A percentile compares a stretch with the other conserved stretches of the same genome.
These are phyloP conservation scores for Neurospora sp. DNA, from an alignment of 495 filamentous ascomycete genomes.

Conservation along the genomic window DNA sequence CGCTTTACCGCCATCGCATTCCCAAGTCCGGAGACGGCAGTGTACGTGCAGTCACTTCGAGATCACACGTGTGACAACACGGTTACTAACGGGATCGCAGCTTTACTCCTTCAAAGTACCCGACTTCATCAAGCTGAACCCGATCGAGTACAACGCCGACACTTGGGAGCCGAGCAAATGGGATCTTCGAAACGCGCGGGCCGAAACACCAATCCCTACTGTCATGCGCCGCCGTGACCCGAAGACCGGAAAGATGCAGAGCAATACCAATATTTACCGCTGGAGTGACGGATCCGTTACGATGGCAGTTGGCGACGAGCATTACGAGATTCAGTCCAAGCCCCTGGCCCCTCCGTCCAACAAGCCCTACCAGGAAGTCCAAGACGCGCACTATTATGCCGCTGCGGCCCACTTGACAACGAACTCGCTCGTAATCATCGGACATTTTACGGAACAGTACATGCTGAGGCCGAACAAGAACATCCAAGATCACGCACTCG, in stretches of 20 bases:
- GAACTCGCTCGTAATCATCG: conserved; percentile 61
- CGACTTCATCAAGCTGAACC: conserved; percentile 65
- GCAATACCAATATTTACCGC: conserved; percentile 64
- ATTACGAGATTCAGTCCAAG: conserved; percentile 71
- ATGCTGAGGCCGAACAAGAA: conserved; percentile 58
- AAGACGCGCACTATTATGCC: conserved; percentile 73
- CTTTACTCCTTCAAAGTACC: conserved; percentile 72
- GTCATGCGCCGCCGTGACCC: conserved; percentile 32
- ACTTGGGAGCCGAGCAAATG: conserved; percentile 47
- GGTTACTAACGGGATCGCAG: conserved; percentile 29
- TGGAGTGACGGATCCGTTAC: conserved; percentile 85
- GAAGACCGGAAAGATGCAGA: conserved; percentile 46
- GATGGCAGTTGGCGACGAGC: conserved; percentile 58
- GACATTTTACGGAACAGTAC: conserved; percentile 71
- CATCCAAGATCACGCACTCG: conserved; percentile 67
- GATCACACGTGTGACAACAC: not conserved
- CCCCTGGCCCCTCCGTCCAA: conserved; percentile 54
- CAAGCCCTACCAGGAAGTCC: conserved; percentile 56
- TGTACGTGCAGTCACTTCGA: conserved; percentile 15
- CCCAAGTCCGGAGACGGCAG: conserved; percentile 64
- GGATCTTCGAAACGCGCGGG: conserved; percentile 34
- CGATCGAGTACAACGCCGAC: conserved; percentile 60
- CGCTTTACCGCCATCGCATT: conserved; percentile 51
- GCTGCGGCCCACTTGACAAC: conserved; percentile 61
- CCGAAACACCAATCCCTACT: conserved; percentile 27